Evolutionary conservation across 2,329 filamentous ascomycete genomes (phyloP), one percentile per base, ranked within the genome.

Genomic region (Phaeosphaeria sp.): DNA sequence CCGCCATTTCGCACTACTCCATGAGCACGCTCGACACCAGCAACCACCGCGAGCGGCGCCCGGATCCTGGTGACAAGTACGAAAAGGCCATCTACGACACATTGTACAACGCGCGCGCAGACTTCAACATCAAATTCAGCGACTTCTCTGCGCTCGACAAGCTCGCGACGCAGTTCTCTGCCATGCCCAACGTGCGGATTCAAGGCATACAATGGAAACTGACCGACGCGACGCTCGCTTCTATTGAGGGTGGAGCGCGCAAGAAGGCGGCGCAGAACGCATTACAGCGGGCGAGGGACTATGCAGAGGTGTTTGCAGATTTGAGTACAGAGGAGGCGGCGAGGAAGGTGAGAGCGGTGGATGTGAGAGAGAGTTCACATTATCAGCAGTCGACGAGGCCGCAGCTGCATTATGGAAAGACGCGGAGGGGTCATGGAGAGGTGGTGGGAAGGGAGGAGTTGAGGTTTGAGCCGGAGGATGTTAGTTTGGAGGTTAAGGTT

Each of bases 1-100:
- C 58, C 17, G 52, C 55, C 7, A 63, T 63, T 23, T 46, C 58
- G 6, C 60, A 63, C 46, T 63, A 63, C 56, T 58, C 60, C 3
- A 58, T 58, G 52, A 60, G 54, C 47, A 58, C 58, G 13, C 50
- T 60, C 25, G 54, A 60, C 41, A 63, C 60, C 2, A 51, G 20
- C 46, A 55, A 10, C 27, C 44, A 56, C 39, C 55, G 27, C 30
- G 23, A 50, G 20, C 39, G 27, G 6, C 20, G 36, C 42, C n/a
- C 48, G 11, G 20, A 20, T 27, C 11, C 15, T n/a, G 39, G 23
- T 6, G 39, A 15, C 17, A 20, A 20, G 21, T 23, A 18, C 3
- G 46, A 48, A 30, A 10, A 22, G 13, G 1, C 15, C 11, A 52
- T 27, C 17, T 56, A 54, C 27, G 53, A 56, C 7, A 59, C 54